Percentiles rank a stretch among this genome's conserved stretches.
Evolutionary conservation across 768 basidiomycete species (phyloP).

Genomic region (Naematelia encephala): DNA sequence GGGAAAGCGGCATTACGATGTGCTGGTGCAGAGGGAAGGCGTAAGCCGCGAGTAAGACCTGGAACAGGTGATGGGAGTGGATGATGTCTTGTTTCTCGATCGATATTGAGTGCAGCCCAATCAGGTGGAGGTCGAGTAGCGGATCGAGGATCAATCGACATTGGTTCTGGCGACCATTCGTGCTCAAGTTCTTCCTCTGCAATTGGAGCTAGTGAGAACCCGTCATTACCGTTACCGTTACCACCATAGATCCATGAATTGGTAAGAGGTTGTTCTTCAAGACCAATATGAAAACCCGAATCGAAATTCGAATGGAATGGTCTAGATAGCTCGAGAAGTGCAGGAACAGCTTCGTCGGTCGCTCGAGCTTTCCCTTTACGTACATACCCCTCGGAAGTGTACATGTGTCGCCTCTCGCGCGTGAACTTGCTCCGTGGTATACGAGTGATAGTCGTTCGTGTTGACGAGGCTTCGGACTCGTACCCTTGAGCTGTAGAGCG

Average conservation of each 20-base stretch:
- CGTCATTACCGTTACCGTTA: not conserved
- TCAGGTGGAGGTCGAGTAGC: not conserved
- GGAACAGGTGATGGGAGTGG: constrained; percentile 5
- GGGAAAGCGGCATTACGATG: constrained; percentile 4
- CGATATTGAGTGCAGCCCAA: not conserved
- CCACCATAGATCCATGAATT: not conserved
- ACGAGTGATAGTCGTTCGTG: constrained; percentile 11
- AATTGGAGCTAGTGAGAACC: not conserved
- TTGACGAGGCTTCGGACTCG: constrained; percentile 15
- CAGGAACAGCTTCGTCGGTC: not conserved
- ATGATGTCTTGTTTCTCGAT: constrained; percentile 11
- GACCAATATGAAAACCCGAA: not conserved
- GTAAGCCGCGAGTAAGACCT: not conserved
- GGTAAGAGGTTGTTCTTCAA: no score
- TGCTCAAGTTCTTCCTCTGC: not conserved
- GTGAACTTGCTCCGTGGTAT: constrained; percentile 2
- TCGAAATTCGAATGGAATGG: not conserved
- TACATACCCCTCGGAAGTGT: not conserved
- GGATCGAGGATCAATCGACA: constrained; percentile 29
- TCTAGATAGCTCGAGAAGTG: not conserved
- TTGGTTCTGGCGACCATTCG: constrained; percentile 24
- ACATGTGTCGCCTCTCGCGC: constrained; percentile 1
- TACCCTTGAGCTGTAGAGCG: constrained; percentile 2
- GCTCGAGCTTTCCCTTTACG: not conserved
- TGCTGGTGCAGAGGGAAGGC: constrained; percentile 8